Base-by-base conservation (phyloP, 176 grass and related monocot species). In the Elymus sibiricus region DNA sequence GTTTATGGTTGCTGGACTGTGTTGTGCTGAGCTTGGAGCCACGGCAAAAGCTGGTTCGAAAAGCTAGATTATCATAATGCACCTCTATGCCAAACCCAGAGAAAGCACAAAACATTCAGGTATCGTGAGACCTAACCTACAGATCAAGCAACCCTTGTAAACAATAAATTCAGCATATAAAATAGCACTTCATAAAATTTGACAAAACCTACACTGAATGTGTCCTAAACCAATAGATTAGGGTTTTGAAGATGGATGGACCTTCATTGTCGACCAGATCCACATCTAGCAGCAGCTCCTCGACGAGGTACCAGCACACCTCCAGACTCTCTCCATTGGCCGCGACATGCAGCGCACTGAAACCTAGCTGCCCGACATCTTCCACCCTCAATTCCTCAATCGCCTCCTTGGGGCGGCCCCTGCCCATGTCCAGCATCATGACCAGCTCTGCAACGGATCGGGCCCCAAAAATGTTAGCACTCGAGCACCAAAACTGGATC, bases 241-340 rank as follows among this genome's bases (percentile, higher is more conserved):
- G 69, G 40, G 37, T 43, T 42, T 6, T 39, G 24, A 72, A 71
- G 69, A 42, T 37, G 25, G 37, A 71, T 2, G 37, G 69, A 71
- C 69, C 69, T 40, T 71, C 40, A 5, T 71, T 71, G 37, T 71
- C 69, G 69, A 71, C 69, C 69, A 71, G 22, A 71, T 71, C 69
- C 69, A 71, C 69, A n/a, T 71, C 69, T 14, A 71, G 21, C 35
- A 71, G 37, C 37, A 71, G 69, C 22, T 71, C 69, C 37, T 24
- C 69, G 69, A 71, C 69, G 37, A 71, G 69, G 69, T 71, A 71
- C 69, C 19, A 25, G 69, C 69, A 71, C 37, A 71, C 69, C 39
- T 1, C 21, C 21, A 22, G 22, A 4, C 21, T 40, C 69, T 37
- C 69, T 42, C 37, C 16, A 24, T 12, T 71, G 69, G 69, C 37